Conservation (phyloP, 192 early-diverging fungal genomes). For the Gryganskiella cystojenkinii region DNA sequence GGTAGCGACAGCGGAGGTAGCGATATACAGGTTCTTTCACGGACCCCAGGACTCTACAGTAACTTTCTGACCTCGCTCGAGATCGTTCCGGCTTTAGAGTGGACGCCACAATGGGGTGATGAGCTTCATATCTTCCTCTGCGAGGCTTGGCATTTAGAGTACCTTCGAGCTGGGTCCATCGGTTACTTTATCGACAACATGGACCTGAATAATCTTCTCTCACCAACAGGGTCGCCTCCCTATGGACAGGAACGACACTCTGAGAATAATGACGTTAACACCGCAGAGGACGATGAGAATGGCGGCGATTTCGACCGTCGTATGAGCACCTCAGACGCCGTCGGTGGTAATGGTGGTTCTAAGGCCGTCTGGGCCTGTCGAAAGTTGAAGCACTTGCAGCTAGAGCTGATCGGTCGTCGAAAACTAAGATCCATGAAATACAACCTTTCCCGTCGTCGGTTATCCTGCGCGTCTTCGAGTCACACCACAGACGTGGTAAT, state of each 20-base stretch:
- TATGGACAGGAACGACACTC: neutral
- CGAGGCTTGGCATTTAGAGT: conserved; percentile 5
- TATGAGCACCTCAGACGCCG: no score
- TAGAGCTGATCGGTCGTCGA: conserved; percentile 12
- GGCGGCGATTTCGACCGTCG: no score
- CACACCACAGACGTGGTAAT: no score
- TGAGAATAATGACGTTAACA: neutral
- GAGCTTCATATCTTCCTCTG: conserved; percentile 16
- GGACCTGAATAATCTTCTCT: conserved; percentile 8
- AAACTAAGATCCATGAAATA: neutral
- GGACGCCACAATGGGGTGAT: conserved; percentile 24
- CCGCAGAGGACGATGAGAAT: no score
- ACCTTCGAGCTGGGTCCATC: conserved; percentile 12
- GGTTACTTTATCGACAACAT: conserved; percentile 24
- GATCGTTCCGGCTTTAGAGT: conserved; percentile 12
- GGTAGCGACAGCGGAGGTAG: no score
- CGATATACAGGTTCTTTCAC: no score
- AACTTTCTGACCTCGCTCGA: conserved; percentile 28
- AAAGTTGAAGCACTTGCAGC: conserved; percentile 23
- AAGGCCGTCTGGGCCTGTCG: conserved; percentile 24
- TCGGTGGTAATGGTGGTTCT: neutral
- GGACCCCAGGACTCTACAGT: neutral
- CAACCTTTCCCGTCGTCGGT: neutral
- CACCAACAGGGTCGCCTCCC: neutral
- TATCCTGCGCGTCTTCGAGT: neutral